A percentile compares a stretch with the other conserved stretches of the same genome.
Evolutionary conservation across 371 early-diverging fungal species (phyloP).

Genomic region (Coemansia sp.): DNA sequence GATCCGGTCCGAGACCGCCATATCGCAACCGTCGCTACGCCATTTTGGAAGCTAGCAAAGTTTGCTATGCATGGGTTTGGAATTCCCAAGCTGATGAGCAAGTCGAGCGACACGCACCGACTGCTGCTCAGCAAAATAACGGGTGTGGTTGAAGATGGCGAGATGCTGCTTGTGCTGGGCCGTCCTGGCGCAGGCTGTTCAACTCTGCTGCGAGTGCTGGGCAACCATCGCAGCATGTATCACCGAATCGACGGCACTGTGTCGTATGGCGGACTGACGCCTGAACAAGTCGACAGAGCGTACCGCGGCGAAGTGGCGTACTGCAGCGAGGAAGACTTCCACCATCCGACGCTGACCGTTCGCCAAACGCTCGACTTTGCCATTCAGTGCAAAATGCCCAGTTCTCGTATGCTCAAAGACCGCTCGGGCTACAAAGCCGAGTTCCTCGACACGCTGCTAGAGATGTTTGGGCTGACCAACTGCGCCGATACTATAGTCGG

Average conservation of each 20-base stretch:
- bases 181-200: slow-evolving; percentile 73
- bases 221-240: slow-evolving; percentile 62
- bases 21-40: slow-evolving; percentile 45
- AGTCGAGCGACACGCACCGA: slow-evolving; percentile 53
- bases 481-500: slow-evolving; percentile 74
- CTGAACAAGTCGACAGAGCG: slow-evolving; percentile 54
- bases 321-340: slow-evolving; percentile 70
- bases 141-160: slow-evolving; percentile 65
- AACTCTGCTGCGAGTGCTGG: slow-evolving; percentile 62
- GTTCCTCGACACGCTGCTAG: slow-evolving; percentile 55
- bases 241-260: slow-evolving; percentile 56
- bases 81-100: slow-evolving; percentile 19
- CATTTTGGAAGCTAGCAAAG: slow-evolving; percentile 52
- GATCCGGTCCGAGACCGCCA: slow-evolving; percentile 32
- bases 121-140: slow-evolving; percentile 58
- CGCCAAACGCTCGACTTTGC: slow-evolving; percentile 67
- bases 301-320: slow-evolving; percentile 64
- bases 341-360: slow-evolving; percentile 66
- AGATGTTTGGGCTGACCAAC: slow-evolving; percentile 50
- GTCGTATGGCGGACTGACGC: slow-evolving; percentile 60
- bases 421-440: slow-evolving; percentile 42
- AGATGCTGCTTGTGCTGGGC: slow-evolving; percentile 71
- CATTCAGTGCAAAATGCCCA: slow-evolving; percentile 65
- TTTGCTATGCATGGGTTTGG: slow-evolving; percentile 37
- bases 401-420: slow-evolving; percentile 55